Base-by-base conservation (phyloP, 1,284 basidiomycete genomes). In the Lentinula novae-zelandiae region DNA sequence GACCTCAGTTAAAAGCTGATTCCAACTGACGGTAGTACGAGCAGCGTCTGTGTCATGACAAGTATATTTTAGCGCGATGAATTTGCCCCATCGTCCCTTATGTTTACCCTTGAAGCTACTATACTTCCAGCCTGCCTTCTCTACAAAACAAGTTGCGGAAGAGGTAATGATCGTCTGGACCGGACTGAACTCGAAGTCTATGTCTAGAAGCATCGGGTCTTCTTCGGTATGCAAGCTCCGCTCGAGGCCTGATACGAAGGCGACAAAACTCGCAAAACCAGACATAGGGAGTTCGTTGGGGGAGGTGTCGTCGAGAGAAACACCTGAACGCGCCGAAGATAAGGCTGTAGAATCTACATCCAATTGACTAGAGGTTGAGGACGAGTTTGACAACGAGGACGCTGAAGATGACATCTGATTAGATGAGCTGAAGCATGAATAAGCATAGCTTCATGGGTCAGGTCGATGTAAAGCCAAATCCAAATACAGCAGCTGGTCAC, bases 11-110 rank as follows among this genome's bases (percentile, higher is more conserved):
- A 62, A 38, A 34, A 62, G 51, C 31, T 62, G 51, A 34, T 59
- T 62, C 56, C 57, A 58, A 52, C 44, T 56, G 27, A 27, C n/a
- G 5, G 15, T 27, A 22, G 34, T 22, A 36, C 50, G 49, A 12
- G 7, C 36, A 8, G 39, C 3, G 22, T 53, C n/a, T 10, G 51
- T 12, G 5, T 39, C 40, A 34, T 39, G 49, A 38, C 58, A 22
- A 17, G 48, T 31, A 10, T 40, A 62, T 58, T 62, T 62, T 27
- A 62, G 61, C 3, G 61, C 61, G 15, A 62, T 50, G 17, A 44
- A 53, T 12, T 53, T 53, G n/a, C 57, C 36, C 57, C 57, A 62
- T 53, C 61, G 39, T 33, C 34, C 31, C 38, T 40, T 58, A 42
- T 38, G 31, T 51, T 51, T 58, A 2, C 57, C 38, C 22, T 38